Conservation (phyloP, 352 stramenopile genomes). For the Globisporangium acanthophoron region DNA sequence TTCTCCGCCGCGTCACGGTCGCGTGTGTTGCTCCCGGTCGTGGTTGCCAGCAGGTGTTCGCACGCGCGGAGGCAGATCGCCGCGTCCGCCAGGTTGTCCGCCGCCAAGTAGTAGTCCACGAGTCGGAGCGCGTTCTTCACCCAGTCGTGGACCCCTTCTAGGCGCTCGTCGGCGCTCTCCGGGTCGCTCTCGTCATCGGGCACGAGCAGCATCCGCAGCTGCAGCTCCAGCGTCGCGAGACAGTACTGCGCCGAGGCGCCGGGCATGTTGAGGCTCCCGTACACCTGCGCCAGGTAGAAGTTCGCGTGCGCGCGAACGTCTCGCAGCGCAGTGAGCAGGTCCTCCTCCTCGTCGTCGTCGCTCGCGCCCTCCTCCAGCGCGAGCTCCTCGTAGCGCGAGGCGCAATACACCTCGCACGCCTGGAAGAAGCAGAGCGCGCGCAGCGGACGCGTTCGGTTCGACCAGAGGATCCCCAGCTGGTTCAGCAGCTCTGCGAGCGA, state of each 20-base stretch:
- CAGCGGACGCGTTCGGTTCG: slow-evolving; percentile 35
- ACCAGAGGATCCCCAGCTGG: slow-evolving; percentile 66
- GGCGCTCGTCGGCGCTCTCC: not conserved
- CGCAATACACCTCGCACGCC: slow-evolving; percentile 24
- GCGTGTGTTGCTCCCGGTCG: not conserved
- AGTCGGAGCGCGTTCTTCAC: slow-evolving; percentile 47
- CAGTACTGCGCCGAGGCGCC: slow-evolving; percentile 58
- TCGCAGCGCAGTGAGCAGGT: not conserved
- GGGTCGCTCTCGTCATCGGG: not conserved
- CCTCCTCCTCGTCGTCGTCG: slow-evolving; percentile 7
- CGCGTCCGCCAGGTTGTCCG: slow-evolving; percentile 35
- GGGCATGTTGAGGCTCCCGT: slow-evolving; percentile 36
- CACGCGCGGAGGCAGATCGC: slow-evolving; percentile 40
- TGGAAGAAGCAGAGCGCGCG: slow-evolving; percentile 58
- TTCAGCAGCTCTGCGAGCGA: slow-evolving; percentile 33
- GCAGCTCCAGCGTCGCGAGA: slow-evolving; percentile 55
- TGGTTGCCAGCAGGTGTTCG: slow-evolving; percentile 27
- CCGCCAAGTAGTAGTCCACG: slow-evolving; percentile 57
- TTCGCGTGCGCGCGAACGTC: slow-evolving; percentile 39
- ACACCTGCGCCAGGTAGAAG: slow-evolving; percentile 75
- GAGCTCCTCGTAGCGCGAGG: not conserved
- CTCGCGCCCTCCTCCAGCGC: not conserved
- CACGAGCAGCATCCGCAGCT: slow-evolving; percentile 24
- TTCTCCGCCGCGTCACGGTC: slow-evolving; percentile 18
- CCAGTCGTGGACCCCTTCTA: slow-evolving; percentile 41